A percentile compares a stretch with the other conserved stretches of the same genome.
These are phyloP conservation scores for Tetrahymena malaccensis DNA, from an alignment of 73 alveolate species.

Conservation along the genomic window DNA sequence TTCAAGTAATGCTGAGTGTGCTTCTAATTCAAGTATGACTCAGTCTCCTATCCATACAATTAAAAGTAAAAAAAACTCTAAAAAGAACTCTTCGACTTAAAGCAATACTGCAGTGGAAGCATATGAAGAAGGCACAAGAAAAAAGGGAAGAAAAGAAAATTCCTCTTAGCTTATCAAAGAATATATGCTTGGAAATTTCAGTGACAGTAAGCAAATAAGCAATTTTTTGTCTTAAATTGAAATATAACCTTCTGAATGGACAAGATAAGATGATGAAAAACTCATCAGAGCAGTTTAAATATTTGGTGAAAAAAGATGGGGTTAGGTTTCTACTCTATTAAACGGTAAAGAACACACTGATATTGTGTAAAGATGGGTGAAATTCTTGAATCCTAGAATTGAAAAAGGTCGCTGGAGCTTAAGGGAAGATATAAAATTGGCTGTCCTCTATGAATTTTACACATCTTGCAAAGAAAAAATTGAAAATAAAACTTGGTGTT, in stretches of 20 bases:
- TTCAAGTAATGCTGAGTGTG: background rate
- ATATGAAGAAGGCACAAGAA: background rate
- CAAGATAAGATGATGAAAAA: background rate
- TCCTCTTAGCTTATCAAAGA: background rate
- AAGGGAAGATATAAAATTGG: slow-evolving; percentile 72
- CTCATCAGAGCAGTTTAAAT: background rate
- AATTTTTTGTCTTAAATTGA: background rate
- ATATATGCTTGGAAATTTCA: background rate
- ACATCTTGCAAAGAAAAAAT: slow-evolving; percentile 41
- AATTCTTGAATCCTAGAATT: slow-evolving; percentile 63
- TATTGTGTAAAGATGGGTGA: slow-evolving; percentile 52
- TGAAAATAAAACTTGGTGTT: slow-evolving; percentile 52
- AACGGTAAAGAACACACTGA: background rate
- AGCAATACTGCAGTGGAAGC: background rate
- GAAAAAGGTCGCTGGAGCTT: slow-evolving; percentile 74
- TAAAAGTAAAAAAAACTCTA: background rate
- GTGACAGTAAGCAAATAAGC: background rate
- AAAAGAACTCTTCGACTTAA: background rate
- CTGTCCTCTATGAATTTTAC: slow-evolving; percentile 56
- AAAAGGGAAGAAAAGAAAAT: background rate
- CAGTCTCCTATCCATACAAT: background rate
- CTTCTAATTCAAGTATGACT: background rate
- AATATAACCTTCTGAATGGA: background rate
- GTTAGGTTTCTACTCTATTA: background rate
- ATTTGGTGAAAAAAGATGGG: background rate